Evolutionary conservation across 495 filamentous ascomycete species (phyloP).

Genomic region (Aspergillus saccharolyticus): DNA sequence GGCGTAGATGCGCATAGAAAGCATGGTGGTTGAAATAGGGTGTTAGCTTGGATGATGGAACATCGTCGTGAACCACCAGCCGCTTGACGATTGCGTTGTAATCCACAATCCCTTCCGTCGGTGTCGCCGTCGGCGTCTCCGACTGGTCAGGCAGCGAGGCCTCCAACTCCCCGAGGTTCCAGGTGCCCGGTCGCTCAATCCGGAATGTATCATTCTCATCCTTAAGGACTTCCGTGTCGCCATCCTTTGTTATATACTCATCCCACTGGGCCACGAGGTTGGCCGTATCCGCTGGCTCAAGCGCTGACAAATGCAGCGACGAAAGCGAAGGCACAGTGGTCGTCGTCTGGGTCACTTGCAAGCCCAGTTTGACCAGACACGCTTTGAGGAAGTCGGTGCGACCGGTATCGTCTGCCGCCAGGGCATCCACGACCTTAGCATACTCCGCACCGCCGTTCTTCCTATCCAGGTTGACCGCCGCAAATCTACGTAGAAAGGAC

Average conservation of each 20-base stretch:
- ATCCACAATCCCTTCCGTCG: conserved; percentile 58
- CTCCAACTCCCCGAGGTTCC: conserved; percentile 54
- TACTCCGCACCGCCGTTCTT: conserved; percentile 60
- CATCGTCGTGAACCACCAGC: conserved; percentile 61
- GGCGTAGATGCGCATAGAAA: conserved; percentile 66
- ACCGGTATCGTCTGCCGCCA: conserved; percentile 65
- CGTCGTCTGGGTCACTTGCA: conserved; percentile 66
- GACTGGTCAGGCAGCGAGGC: conserved; percentile 38
- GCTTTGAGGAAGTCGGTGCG: conserved; percentile 76
- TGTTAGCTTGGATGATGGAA: conserved; percentile 69
- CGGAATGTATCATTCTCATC: conserved; percentile 84
- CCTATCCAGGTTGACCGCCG: conserved; percentile 67
- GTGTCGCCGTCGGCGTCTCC: conserved; percentile 1
- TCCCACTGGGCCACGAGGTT: conserved; percentile 62
- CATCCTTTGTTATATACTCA: conserved; percentile 63
- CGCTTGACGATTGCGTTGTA: conserved; percentile 70
- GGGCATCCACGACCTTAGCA: conserved; percentile 57
- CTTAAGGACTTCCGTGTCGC: conserved; percentile 69
- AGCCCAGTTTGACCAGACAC: conserved; percentile 74
- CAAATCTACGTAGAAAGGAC: conserved; percentile 56
- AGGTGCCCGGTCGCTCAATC: conserved; percentile 59
- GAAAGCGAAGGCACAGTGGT: conserved; percentile 76
- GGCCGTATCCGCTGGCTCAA: conserved; percentile 56
- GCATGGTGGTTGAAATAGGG: conserved; percentile 84
- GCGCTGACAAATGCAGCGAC: conserved; percentile 74